Conservation (phyloP, 306 rosid genomes). For the Nissolia schottii region DNA sequence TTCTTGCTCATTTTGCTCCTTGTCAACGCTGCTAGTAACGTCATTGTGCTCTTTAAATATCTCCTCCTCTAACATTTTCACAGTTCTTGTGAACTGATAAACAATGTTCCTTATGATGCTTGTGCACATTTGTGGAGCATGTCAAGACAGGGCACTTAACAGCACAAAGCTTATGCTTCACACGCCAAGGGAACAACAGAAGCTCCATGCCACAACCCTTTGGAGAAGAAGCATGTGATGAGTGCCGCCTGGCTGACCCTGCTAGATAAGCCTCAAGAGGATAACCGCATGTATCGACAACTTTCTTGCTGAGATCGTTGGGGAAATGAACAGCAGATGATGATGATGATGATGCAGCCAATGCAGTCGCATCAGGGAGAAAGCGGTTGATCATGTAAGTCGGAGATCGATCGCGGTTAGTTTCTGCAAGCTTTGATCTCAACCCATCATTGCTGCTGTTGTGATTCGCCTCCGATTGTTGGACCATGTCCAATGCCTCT, state of each 20-base stretch:
- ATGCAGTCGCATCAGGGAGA: slow-evolving; percentile 80
- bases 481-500: slow-evolving; percentile 82
- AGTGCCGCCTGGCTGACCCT: slow-evolving; percentile 15
- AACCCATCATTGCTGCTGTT: slow-evolving; percentile 23
- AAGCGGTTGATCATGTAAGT: slow-evolving; percentile 77
- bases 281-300: slow-evolving; percentile 18
- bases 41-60: background rate
- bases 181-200: slow-evolving; percentile 60
- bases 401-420: slow-evolving; percentile 45
- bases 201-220: slow-evolving; percentile 66
- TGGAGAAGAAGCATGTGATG: slow-evolving; percentile 44
- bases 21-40: too few relatives aligned
- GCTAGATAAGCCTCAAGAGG: slow-evolving; percentile 25
- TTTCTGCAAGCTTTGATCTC: slow-evolving; percentile 49
- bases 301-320: slow-evolving; percentile 8
- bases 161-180: slow-evolving; percentile 68
- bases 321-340: slow-evolving; percentile 41
- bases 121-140: slow-evolving; percentile 31
- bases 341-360: slow-evolving; percentile 72
- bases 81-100: slow-evolving; percentile 22
- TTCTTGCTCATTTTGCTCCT: too few relatives aligned
- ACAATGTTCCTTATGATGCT: slow-evolving; percentile 35
- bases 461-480: slow-evolving; percentile 33
- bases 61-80: slow-evolving; percentile 25
- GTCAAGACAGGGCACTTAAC: slow-evolving; percentile 50